phyloP scores from a whole-genome alignment of 768 basidiomycete genomes.

The Ramaria sp. region DNA sequence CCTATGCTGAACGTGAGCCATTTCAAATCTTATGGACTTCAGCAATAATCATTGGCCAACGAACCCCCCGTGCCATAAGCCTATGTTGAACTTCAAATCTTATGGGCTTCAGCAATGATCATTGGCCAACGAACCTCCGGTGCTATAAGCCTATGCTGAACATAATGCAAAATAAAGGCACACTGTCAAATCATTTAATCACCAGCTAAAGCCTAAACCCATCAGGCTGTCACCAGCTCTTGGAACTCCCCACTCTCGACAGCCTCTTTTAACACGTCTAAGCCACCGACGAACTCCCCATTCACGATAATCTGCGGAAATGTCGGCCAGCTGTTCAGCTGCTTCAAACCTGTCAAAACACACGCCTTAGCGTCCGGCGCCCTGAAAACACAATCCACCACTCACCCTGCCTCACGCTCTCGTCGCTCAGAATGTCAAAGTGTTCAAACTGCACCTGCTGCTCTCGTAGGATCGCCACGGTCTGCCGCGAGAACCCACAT shows the following conservation, averaged over 20 bases:
- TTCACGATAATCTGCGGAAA: conserved; percentile 80
- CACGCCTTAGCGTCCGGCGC: neutral
- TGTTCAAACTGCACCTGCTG: conserved; percentile 55
- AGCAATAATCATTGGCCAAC: too few species aligned
- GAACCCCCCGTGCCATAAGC: too few species aligned
- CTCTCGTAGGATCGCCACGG: conserved; percentile 54
- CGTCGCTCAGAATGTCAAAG: conserved; percentile 80
- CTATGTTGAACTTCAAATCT: too few species aligned
- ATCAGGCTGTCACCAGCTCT: conserved; percentile 22
- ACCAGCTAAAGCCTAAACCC: neutral
- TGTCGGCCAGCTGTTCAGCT: conserved; percentile 84
- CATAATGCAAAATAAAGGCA: neutral
- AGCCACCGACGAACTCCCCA: conserved; percentile 89
- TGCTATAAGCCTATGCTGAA: too few species aligned
- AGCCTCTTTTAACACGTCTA: conserved; percentile 91
- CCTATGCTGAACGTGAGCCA: neutral
- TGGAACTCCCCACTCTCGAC: conserved; percentile 66
- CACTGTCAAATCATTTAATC: too few species aligned
- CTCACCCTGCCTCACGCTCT: conserved; percentile 69
- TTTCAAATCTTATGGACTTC: too few species aligned
- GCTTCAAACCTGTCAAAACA: conserved; percentile 34
- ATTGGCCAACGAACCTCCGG: too few species aligned
- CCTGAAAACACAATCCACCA: conserved; percentile 6
- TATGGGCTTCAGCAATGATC: too few species aligned
- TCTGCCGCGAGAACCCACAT: conserved; percentile 79